phyloP scores from a whole-genome alignment of 805 yeast species.

The Starmerella floricola region DNA sequence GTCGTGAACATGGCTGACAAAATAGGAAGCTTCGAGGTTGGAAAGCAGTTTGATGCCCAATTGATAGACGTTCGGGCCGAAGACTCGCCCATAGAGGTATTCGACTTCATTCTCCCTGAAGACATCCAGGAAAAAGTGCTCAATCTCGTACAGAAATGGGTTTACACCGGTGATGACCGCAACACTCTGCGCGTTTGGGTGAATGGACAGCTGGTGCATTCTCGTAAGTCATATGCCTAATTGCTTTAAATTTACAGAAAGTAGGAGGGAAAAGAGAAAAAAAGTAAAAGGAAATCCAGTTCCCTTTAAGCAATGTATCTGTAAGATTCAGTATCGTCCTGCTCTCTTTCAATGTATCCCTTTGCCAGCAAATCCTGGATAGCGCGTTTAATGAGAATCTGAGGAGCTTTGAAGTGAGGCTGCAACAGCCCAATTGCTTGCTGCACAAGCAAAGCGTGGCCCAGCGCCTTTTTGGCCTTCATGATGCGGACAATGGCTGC shows the following conservation, averaged over 20 bases:
- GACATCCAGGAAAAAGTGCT: slow-evolving; percentile 32
- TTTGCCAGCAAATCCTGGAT: slow-evolving; percentile 75
- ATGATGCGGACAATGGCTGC: slow-evolving; percentile 92
- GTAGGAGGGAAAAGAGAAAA: too few species aligned
- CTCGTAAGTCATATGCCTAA: neutral
- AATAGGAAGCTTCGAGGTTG: slow-evolving; percentile 61
- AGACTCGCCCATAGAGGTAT: slow-evolving; percentile 58
- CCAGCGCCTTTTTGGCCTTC: slow-evolving; percentile 77
- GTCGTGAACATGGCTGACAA: slow-evolving; percentile 46
- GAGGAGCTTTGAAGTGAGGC: slow-evolving; percentile 69
- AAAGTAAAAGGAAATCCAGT: too few species aligned
- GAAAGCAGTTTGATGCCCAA: slow-evolving; percentile 78
- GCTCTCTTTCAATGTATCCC: slow-evolving; percentile 69
- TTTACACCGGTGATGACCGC: slow-evolving; percentile 88
- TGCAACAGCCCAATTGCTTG: slow-evolving; percentile 78
- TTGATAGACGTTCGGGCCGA: slow-evolving; percentile 47
- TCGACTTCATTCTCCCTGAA: slow-evolving; percentile 40
- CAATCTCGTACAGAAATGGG: slow-evolving; percentile 72
- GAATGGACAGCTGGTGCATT: slow-evolving; percentile 50
- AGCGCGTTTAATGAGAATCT: slow-evolving; percentile 72
- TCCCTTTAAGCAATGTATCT: slow-evolving; percentile 17
- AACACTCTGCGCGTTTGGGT: slow-evolving; percentile 75
- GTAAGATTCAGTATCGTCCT: slow-evolving; percentile 26
- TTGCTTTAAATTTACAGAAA: too few species aligned
- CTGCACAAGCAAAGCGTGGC: slow-evolving; percentile 66